Base-by-base conservation (phyloP, 129 eudicot genomes). In the Flaveria linearis region DNA sequence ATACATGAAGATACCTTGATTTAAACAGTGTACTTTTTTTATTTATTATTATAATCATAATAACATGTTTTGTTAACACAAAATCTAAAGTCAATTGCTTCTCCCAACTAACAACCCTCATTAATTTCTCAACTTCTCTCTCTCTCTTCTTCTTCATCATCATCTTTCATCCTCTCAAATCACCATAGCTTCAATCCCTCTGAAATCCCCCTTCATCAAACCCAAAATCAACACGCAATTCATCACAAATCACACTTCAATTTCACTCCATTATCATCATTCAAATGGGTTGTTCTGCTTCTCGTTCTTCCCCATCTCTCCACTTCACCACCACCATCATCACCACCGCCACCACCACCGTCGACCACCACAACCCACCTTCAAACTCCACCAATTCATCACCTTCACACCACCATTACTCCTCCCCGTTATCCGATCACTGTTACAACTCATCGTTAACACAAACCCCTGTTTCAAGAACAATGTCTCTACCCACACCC, bases 271-370 rank as follows among this genome's bases (percentile, higher is more conserved):
- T 33, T 12, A 0, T 14, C 10, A 30, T 5, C 18, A 15, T 43
- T 53, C 47, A 62, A 77, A 82, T 94, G 99, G 99, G 99, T 30
- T 94, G 99, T 82, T 84, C 99, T 23, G 99, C 96, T 58, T 94
- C 99, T 43, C 84, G 89, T 53, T 67, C 90, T 11, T 67, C 67
- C 79, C 71, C 71, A 72, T 75, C 85, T 69, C 60, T 36, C 74
- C 77, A 49, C 85, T 28, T 75, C 71, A 75, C 80, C 84, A 80
- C 82, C 78, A 71, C 74, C 73, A 65, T 56, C 70, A 80, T 75
- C 61, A 66, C 77, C 75, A 68, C 26, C 26, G 2, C 69, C 69
- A 50, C 61, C 61, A 18, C 79, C 69, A 62, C 68, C 69, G 3
- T 47, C 8, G 79, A 77, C 49, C 74, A 72, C 69, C 84, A 74